These are phyloP conservation scores for Collybia nuda DNA, from an alignment of 768 basidiomycete genomes.

Conservation along the genomic window DNA sequence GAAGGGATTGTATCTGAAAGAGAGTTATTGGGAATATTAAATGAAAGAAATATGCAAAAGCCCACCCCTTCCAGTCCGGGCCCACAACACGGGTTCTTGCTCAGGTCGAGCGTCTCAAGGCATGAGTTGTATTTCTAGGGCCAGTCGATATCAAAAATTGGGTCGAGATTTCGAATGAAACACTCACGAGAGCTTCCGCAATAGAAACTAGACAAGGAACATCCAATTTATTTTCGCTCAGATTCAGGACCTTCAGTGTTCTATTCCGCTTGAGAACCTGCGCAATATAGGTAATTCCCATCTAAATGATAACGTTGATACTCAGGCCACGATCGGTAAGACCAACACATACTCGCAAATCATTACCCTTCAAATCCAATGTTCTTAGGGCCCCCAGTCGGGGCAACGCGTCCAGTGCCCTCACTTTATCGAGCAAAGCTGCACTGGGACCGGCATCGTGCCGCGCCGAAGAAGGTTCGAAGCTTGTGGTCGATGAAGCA, in stretches of 20 bases:
- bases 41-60: constrained; percentile 4
- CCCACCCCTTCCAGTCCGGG: constrained; percentile 88
- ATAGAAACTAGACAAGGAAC: constrained; percentile 74
- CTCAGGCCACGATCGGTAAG: constrained; percentile 17
- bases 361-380: constrained; percentile 90
- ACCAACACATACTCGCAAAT: constrained; percentile 70
- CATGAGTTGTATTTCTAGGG: constrained; percentile 89
- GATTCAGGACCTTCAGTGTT: constrained; percentile 90
- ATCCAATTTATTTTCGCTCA: constrained; percentile 94
- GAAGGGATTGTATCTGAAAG: constrained; percentile 74
- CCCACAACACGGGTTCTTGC: constrained; percentile 91
- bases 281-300: constrained; percentile 85
- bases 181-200: constrained; percentile 84
- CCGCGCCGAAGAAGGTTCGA: constrained; percentile 17
- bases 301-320: constrained; percentile 24
- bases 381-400: constrained; percentile 84
- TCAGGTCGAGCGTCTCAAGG: constrained; percentile 91
- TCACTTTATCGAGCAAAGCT: constrained; percentile 82
- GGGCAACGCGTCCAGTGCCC: constrained; percentile 86
- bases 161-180: background rate
- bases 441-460: constrained; percentile 60
- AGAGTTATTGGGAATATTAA: background rate
- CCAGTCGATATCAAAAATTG: background rate
- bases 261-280: constrained; percentile 96
- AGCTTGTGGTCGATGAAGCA: constrained; percentile 14